Base-by-base conservation (phyloP, 1,284 basidiomycete species). In the Irpex sp. region DNA sequence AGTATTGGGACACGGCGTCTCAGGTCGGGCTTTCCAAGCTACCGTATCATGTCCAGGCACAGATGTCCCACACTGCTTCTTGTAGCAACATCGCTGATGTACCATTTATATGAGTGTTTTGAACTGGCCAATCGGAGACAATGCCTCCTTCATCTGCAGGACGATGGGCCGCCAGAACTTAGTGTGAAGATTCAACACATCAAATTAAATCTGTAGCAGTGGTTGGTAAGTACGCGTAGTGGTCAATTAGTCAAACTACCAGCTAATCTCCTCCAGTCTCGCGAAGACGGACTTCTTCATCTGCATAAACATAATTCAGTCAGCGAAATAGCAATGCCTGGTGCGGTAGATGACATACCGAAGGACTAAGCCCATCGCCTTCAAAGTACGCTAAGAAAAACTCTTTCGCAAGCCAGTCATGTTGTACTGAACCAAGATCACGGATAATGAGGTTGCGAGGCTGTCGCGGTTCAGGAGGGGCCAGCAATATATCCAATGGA, bases 361-460 rank as follows among this genome's bases (percentile, higher is more conserved):
- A 79, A 44, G 90, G 89, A 72, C 91, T 93, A 26, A 88, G 81
- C 4, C 86, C 87, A 34, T 82, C 76, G 34, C 84, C 87, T 63
- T 87, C 85, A 70, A 93, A 91, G 72, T 93, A 93, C 47, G 89
- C 83, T 59, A 90, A 72, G 36, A 92, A 77, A 65, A 93, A 86
- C 71, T 92, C 84, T 9, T 81, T 84, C 0, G 89, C 84, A 13
- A 92, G 80, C 91, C 91, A 93, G 67, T 87, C 82, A 70, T 78
- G 85, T 66, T 91, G 85, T 47, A 93, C 79, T 0, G 81, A 76
- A 44, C 91, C 91, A 51, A 93, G 75, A 70, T 92, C 91, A 52
- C 87, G 81, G 70, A 93, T 84, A n/a, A 91, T 78, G 52, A 93
- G 71, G 15, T 78, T 73, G 36, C 91, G 82, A 17, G 80, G 81